Percentiles rank a stretch among this genome's conserved stretches.
phyloP scores from a whole-genome alignment of 805 yeast genomes.

The Candida saitoana region DNA sequence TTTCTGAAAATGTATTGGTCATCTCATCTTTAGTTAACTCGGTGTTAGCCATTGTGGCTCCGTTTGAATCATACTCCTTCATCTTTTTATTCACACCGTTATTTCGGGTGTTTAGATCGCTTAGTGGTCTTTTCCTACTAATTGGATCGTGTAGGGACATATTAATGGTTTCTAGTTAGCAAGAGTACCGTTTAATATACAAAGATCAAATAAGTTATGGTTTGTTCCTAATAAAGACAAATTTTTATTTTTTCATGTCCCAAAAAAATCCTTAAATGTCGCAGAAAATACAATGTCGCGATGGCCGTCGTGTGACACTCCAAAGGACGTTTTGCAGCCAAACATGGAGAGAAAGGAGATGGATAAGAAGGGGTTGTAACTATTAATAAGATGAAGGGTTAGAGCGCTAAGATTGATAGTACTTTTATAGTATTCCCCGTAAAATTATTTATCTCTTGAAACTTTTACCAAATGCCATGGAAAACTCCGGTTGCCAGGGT shows the following conservation, averaged over 20 bases:
- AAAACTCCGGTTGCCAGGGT: neutral
- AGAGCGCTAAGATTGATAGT: too few species aligned
- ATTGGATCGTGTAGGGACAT: constrained; percentile 13
- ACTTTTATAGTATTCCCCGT: too few species aligned
- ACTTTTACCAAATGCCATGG: too few species aligned
- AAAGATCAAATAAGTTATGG: constrained; percentile 5
- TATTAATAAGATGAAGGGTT: too few species aligned
- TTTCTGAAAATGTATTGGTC: constrained; percentile 11
- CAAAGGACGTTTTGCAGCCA: neutral
- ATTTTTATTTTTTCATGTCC: constrained; percentile 10
- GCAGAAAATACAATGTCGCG: constrained; percentile 2
- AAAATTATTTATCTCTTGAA: too few species aligned
- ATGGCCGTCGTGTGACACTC: constrained; percentile 3
- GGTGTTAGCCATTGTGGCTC: constrained; percentile 14
- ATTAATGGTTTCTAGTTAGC: neutral
- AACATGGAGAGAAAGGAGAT: neutral
- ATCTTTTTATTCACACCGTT: constrained; percentile 13
- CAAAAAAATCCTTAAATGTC: neutral
- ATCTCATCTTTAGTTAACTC: constrained; percentile 6
- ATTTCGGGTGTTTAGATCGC: constrained; percentile 1
- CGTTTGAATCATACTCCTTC: constrained; percentile 11
- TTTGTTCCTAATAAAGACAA: constrained; percentile 10
- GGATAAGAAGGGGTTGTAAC: too few species aligned
- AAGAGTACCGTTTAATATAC: neutral
- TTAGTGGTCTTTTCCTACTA: constrained; percentile 9